These are phyloP conservation scores for Calendula officinalis DNA, from an alignment of 129 eudicot species.

Conservation along the genomic window DNA sequence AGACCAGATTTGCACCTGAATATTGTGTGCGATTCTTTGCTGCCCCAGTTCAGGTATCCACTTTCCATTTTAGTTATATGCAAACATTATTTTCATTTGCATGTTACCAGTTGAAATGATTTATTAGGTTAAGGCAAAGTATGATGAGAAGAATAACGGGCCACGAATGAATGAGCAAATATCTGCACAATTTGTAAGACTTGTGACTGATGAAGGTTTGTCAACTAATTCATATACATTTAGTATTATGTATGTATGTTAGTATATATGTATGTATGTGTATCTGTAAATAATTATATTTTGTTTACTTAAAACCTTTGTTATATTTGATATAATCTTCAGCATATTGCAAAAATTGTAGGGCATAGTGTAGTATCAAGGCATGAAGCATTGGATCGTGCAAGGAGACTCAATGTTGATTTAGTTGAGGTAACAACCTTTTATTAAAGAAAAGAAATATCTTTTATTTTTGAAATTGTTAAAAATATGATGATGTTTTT, in stretches of 20 bases:
- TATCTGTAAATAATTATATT: neutral
- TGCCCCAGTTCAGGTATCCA: constrained; percentile 55
- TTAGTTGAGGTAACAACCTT: constrained; percentile 56
- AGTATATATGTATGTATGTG: neutral
- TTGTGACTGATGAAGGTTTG: neutral
- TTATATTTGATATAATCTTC: neutral
- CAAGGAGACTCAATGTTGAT: constrained; percentile 48
- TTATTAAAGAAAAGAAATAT: no score
- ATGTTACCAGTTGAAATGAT: neutral
- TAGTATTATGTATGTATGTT: no score
- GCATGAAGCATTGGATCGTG: constrained; percentile 57
- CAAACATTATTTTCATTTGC: neutral
- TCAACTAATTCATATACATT: no score
- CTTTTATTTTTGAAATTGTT: no score
- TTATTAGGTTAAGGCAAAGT: neutral
- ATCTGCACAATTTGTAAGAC: neutral
- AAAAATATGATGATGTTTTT: neutral
- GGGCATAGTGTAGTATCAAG: constrained; percentile 54
- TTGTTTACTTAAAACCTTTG: neutral
- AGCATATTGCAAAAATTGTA: constrained; percentile 17
- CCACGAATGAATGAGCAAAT: neutral
- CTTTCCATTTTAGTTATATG: neutral
- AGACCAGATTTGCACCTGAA: constrained; percentile 22
- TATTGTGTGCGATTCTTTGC: constrained; percentile 54
- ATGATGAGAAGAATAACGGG: neutral